These are phyloP conservation scores for Kluyveromyces aestuarii DNA, from an alignment of 805 yeast species.

Conservation along the genomic window DNA sequence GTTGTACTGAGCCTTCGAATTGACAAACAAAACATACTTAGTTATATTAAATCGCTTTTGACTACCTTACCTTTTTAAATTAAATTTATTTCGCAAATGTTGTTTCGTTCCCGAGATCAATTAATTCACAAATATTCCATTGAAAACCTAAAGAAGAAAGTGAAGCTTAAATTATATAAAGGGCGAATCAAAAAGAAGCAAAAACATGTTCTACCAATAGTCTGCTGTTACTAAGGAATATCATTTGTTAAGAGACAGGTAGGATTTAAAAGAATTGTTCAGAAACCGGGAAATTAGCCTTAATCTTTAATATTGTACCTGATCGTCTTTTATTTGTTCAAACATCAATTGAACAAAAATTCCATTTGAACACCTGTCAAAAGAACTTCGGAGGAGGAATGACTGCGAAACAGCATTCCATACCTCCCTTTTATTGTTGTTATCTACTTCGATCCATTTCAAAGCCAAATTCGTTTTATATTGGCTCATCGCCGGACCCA, in stretches of 20 bases:
- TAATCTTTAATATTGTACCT: too few relatives aligned
- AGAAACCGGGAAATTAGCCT: not conserved
- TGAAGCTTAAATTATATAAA: not conserved
- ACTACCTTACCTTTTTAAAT: too few relatives aligned
- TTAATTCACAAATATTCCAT: not conserved
- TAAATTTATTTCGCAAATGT: not conserved
- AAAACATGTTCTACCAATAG: not conserved
- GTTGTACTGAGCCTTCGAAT: not conserved
- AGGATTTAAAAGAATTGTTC: too few relatives aligned
- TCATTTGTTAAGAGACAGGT: too few relatives aligned
- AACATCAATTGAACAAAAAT: not conserved
- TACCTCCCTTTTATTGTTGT: constrained; percentile 50
- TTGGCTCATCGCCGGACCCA: constrained; percentile 82
- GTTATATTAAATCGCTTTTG: not conserved
- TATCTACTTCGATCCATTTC: constrained; percentile 56
- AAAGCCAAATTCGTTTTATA: constrained; percentile 52
- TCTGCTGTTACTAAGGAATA: not conserved
- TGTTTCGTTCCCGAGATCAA: not conserved
- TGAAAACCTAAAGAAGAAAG: constrained; percentile 3
- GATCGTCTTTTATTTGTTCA: not conserved
- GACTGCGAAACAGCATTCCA: constrained; percentile 3
- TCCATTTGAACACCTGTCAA: not conserved
- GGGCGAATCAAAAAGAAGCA: not conserved
- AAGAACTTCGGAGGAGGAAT: not conserved
- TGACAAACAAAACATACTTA: not conserved